These are phyloP conservation scores for Kodamaea nitidulidarum DNA, from an alignment of 805 yeast genomes.

Conservation along the genomic window DNA sequence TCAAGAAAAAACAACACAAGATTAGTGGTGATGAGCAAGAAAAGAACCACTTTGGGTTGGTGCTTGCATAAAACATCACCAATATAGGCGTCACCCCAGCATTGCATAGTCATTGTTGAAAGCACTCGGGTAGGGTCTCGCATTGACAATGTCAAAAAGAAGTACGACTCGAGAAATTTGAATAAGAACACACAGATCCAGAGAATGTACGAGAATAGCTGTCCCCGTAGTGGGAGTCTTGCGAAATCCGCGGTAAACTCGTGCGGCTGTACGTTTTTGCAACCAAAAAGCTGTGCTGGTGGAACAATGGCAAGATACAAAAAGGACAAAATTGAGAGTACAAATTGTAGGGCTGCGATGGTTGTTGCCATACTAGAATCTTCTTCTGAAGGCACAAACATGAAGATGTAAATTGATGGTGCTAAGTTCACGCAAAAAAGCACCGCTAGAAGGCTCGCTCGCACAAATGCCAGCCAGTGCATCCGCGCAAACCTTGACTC, in stretches of 20 bases:
- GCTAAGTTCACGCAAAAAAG: slow-evolving; percentile 19
- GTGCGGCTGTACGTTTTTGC: slow-evolving; percentile 3
- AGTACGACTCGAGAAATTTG: slow-evolving; percentile 34
- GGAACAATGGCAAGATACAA: slow-evolving; percentile 27
- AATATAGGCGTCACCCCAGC: slow-evolving; percentile 25
- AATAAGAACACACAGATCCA: slow-evolving; percentile 32
- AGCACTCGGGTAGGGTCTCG: slow-evolving; percentile 32
- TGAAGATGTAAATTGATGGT: slow-evolving; percentile 29
- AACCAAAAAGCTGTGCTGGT: slow-evolving; percentile 20
- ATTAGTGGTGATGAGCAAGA: slow-evolving; percentile 23
- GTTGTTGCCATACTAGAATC: slow-evolving; percentile 21
- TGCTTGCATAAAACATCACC: slow-evolving; percentile 22
- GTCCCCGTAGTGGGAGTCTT: slow-evolving; percentile 17
- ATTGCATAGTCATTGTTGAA: slow-evolving; percentile 24
- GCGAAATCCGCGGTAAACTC: slow-evolving; percentile 26
- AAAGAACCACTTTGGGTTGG: slow-evolving; percentile 26
- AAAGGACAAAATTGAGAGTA: slow-evolving; percentile 25
- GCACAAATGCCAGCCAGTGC: slow-evolving; percentile 17
- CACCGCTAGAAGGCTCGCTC: slow-evolving; percentile 14
- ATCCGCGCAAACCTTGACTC: slow-evolving; percentile 27
- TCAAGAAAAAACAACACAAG: slow-evolving; percentile 35
- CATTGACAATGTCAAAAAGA: slow-evolving; percentile 32
- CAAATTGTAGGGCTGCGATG: slow-evolving; percentile 24
- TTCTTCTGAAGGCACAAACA: slow-evolving; percentile 21
- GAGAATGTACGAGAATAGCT: slow-evolving; percentile 21